A percentile compares a stretch with the other conserved stretches of the same genome.
phyloP scores from a whole-genome alignment of 2,329 filamentous ascomycete genomes.

The Rutstroemia sp. region DNA sequence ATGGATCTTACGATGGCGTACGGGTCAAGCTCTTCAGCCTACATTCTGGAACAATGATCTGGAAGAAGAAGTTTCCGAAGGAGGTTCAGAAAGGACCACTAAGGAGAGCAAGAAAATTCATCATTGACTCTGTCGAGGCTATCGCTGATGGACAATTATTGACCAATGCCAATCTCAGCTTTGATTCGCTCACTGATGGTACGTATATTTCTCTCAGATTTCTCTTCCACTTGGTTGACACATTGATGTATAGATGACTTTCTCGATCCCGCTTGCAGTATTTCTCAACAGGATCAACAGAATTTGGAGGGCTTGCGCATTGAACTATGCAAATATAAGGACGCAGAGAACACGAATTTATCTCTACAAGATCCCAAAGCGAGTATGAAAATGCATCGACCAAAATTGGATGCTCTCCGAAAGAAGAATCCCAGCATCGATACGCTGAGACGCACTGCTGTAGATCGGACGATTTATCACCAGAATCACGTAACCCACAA shows the following conservation, averaged over 20 bases:
- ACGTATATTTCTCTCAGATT: not conserved
- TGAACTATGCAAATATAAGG: not conserved
- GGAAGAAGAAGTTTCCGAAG: slow-evolving; percentile 1
- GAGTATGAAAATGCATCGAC: not conserved
- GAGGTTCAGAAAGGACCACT: not conserved
- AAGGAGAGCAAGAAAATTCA: not conserved
- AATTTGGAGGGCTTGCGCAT: not conserved
- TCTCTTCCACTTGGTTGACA: not conserved
- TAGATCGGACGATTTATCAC: not conserved
- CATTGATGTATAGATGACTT: not conserved
- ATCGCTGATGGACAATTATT: not conserved
- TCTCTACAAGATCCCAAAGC: too few relatives aligned
- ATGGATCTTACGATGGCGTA: slow-evolving; percentile 1
- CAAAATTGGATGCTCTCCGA: not conserved
- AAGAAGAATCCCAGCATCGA: not conserved
- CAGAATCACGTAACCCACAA: not conserved
- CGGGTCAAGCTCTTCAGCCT: not conserved
- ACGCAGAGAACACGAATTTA: too few relatives aligned
- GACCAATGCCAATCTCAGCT: not conserved
- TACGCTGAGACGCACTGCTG: not conserved
- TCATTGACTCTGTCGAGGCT: not conserved
- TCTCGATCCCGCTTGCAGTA: not conserved
- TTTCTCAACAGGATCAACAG: not conserved
- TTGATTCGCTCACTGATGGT: not conserved
- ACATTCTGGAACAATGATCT: not conserved